Evolutionary conservation across 768 basidiomycete genomes (phyloP).

Genomic region (Leccinum barrowsii): DNA sequence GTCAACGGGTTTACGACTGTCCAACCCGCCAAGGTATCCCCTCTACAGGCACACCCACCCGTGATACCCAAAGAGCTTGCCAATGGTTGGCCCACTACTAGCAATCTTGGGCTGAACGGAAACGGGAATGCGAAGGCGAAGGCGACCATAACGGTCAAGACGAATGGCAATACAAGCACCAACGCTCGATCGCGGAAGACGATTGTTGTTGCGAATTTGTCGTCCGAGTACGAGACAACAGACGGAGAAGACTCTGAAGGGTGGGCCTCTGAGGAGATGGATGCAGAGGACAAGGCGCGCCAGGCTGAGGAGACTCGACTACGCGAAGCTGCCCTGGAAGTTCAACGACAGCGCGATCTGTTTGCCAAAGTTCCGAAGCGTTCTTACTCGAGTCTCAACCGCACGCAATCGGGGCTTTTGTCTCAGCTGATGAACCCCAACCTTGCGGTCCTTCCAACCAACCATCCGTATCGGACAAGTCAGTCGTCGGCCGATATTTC

Average conservation of each 20-base stretch:
- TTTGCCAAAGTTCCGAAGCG: constrained; percentile 64
- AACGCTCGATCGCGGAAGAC: constrained; percentile 35
- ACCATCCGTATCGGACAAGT: constrained; percentile 55
- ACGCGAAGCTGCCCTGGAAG: constrained; percentile 58
- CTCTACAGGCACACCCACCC: constrained; percentile 15
- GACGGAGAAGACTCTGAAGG: constrained; percentile 55
- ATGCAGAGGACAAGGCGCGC: constrained; percentile 32
- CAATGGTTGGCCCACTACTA: constrained; percentile 1
- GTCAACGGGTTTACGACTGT: constrained; percentile 10
- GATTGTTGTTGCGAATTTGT: constrained; percentile 46
- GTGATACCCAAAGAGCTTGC: constrained; percentile 15
- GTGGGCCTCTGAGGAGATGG: constrained; percentile 61
- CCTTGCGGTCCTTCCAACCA: constrained; percentile 53
- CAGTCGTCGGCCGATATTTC: constrained; percentile 48
- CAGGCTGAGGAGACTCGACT: constrained; percentile 33
- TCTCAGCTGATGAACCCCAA: constrained; percentile 72
- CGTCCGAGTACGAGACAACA: constrained; percentile 48
- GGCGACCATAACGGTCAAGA: background rate
- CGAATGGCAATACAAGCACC: constrained; percentile 8
- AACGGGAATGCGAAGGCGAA: constrained; percentile 17
- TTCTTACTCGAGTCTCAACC: constrained; percentile 59
- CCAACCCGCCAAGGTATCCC: constrained; percentile 9
- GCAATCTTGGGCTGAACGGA: constrained; percentile 13
- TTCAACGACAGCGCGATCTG: constrained; percentile 63
- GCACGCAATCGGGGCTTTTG: constrained; percentile 53